Base-by-base conservation (phyloP, 257 asterid species). In the Thymus quinquecostatus region DNA sequence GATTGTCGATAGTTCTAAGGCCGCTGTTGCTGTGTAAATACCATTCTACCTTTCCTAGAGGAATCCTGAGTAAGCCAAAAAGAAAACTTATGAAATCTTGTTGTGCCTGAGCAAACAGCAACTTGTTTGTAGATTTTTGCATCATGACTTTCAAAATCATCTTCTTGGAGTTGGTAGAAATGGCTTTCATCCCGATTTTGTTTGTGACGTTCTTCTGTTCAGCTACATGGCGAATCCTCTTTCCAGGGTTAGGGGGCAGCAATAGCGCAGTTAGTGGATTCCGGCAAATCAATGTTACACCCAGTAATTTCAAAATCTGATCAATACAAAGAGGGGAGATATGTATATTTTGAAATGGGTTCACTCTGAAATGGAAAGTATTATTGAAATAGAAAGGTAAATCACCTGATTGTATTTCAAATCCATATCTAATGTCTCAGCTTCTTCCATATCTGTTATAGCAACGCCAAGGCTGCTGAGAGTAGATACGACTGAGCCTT, bases 281-380 rank as follows among this genome's bases (percentile, higher is more conserved):
- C 38, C 0, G 0, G 4, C 70, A 73, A 8, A 47, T 7, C 43
- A 78, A 29, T 11, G 76, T 41, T 38, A 45, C 14, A 44, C 10
- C 55, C 4, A 73, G 38, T 61, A 78, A 44, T 38, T 33, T 51
- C 54, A 63, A 29, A 3, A 78, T 38, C 82, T 78, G 51, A 76
- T 21, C 5, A 33, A 9, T 33, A 9, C 30, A 48, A 3, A 66
- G 4, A 11, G 2, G 3, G 1, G 10, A 44, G 45, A 6, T 6
- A 43, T 2, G 10, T 55, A 5, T 32, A 1, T 2, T 55, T 2
- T 5, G 41, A 38, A 5, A 38, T 4, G 41, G 6, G 41, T 3
- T 38, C 7, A 38, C 6, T 5, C 6, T 4, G 41, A 38, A 38
- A 38, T 4, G 41, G 41, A 38, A 38, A 4, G 6, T 38, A 38